phyloP scores from a whole-genome alignment of 2,329 filamentous ascomycete species.

The Ophiostoma sp. region DNA sequence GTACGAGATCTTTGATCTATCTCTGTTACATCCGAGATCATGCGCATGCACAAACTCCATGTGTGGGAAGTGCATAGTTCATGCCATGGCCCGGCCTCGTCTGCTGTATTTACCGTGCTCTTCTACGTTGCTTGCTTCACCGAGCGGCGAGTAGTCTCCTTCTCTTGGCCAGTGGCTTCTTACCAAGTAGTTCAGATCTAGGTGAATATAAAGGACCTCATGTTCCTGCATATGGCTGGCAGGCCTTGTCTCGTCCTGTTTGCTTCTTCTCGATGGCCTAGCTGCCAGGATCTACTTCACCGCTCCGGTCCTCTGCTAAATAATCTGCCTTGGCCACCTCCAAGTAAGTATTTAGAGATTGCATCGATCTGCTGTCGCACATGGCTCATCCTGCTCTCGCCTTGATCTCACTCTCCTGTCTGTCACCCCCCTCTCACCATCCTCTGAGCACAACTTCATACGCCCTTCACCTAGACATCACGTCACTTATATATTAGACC shows the following conservation, averaged over 20 bases:
- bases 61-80: background rate
- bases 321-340: background rate
- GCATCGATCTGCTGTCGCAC: background rate
- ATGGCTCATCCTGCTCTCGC: background rate
- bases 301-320: background rate
- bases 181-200: background rate
- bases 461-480: background rate
- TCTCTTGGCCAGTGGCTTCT: background rate
- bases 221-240: background rate
- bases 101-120: background rate
- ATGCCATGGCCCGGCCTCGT: constrained; percentile 5
- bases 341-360: background rate
- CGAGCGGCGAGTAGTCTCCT: background rate
- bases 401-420: background rate
- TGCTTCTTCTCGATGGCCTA: background rate
- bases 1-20: background rate
- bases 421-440: background rate
- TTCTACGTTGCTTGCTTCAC: background rate
- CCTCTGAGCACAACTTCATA: background rate
- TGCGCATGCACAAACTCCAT: background rate
- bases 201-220: background rate
- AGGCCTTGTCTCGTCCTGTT: constrained; percentile 4
- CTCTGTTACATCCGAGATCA: background rate
- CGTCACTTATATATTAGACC: background rate
- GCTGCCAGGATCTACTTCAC: background rate